Base-by-base conservation (phyloP, 768 basidiomycete genomes). In the Hebeloma cylindrosporum region DNA sequence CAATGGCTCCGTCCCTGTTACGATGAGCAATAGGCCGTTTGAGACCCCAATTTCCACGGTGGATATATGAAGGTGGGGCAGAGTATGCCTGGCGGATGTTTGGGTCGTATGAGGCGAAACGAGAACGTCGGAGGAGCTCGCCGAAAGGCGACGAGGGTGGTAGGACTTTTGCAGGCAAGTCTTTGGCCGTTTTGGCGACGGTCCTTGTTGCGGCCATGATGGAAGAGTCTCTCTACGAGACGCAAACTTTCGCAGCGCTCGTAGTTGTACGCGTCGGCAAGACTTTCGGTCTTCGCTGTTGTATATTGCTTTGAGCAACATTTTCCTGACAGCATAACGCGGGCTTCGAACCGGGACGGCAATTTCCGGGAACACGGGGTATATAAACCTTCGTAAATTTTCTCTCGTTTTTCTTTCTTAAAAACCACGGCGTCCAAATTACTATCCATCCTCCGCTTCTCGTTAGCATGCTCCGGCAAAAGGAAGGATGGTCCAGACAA, bases 401-500 rank as follows among this genome's bases (percentile, higher is more conserved):
- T 38, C 41, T 17, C 13, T 7, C 2, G 28, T 8, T 40, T 47
- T 49, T 47, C 46, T 48, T 56, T 51, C 55, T 45, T 52, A 46
- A 56, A 55, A 60, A 57, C 65, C 63, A 68, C 83, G 88, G 79
- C 82, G 85, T 84, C 66, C 75, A 84, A 88, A 89, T 90, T 90
- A 78, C 87, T 79, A 70, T 86, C 77, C 72, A 60, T 76, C 82
- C 75, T 70, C 65, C 66, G 66, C 69, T 66, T 62, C 64, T 70
- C 57, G 50, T 59, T 33, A 54, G 64, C 67, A 53, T 53, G 50
- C 57, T 57, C 50, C 54, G 60, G 47, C 45, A 22, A 21, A 80
- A 69, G 83, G 77, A 79, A 72, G 76, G 81, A 82, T 68, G 77
- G 87, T 83, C 87, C 87, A 90, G 87, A 90, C 88, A 89, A 84